Evolutionary conservation across 2,329 filamentous ascomycete genomes (phyloP).

Genomic region (Pseudodiploospora longispora): DNA sequence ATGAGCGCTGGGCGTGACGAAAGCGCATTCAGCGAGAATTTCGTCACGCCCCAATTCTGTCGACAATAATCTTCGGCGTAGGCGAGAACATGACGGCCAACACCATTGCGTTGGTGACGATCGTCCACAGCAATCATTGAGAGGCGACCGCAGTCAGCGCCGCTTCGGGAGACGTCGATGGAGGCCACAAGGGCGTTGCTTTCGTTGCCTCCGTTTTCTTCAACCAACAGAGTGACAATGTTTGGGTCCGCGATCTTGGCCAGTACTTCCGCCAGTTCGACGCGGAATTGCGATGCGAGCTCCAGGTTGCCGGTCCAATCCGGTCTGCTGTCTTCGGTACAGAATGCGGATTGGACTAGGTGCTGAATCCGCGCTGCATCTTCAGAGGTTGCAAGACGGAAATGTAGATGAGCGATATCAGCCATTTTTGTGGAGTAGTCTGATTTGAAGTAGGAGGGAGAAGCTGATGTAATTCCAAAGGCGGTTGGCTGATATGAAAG

Average conservation of each 20-base stretch:
- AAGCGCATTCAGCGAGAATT: constrained; percentile 25
- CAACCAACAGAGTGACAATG: constrained; percentile 21
- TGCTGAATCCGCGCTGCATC: constrained; percentile 28
- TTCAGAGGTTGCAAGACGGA: constrained; percentile 27
- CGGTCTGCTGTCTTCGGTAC: constrained; percentile 27
- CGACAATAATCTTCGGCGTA: constrained; percentile 24
- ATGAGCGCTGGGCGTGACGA: constrained; percentile 24
- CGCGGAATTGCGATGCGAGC: constrained; percentile 64
- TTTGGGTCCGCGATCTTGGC: constrained; percentile 35
- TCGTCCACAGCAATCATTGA: constrained; percentile 27
- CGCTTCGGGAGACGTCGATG: constrained; percentile 19
- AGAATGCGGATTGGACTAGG: constrained; percentile 32
- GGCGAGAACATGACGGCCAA: constrained; percentile 24
- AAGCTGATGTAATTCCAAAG: neutral
- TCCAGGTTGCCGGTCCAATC: constrained; percentile 27
- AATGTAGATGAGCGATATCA: constrained; percentile 16
- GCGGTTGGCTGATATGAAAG: too few species aligned
- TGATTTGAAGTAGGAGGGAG: neutral
- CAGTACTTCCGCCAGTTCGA: constrained; percentile 56
- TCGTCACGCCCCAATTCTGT: constrained; percentile 17
- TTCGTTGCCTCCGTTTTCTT: constrained; percentile 4
- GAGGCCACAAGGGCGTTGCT: constrained; percentile 17
- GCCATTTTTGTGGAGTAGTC: constrained; percentile 4
- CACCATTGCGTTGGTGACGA: constrained; percentile 19
- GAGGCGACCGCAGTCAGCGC: constrained; percentile 20